Base-by-base conservation (phyloP, 169 alveolate species). In the Eimeria acervulina region DNA sequence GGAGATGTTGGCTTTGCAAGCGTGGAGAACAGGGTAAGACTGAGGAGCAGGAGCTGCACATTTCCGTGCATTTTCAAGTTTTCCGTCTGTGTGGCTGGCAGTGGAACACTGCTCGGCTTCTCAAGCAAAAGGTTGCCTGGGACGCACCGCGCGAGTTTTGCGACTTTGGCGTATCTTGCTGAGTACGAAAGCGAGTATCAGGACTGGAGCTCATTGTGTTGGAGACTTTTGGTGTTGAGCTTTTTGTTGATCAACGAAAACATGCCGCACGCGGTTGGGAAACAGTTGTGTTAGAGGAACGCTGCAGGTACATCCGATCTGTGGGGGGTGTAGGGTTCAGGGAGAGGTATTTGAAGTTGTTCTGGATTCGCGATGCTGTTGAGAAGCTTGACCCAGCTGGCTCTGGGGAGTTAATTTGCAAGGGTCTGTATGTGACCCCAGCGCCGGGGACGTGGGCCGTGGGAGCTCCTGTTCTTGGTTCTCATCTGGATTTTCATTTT, bases 1-100 rank as follows among this genome's bases (percentile, higher is more conserved):
- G 98, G 98, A 55, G 98, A 97, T 55, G 98, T 97, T 40, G 98
- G 98, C 40, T 97, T 95, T 96, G 98, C 98, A 52, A 96, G 97
- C 87, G 97, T 97, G 59, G 96, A 95, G 78, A 90, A 87, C 68
- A 98, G 98, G 66, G 97, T 93, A 42, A 81, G 93, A 38, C n/a
- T 95, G 61, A 31, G 44, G 78, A 10, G 10, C 55, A 83, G 74
- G 40, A 15, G 4, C 19, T 7, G 51, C 12, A n/a, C 21, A 19
- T 47, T 52, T 78, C 38, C 91, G 52, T 28, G 8, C 74, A 47
- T 31, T 26, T 40, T 0, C 36, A 83, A 13, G n/a, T 47, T 52
- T 51, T 10, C 91, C 51, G 31, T 42, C 23, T 36, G 28, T 52
- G 91, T 36, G 52, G n/a, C 74, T 3, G 28, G 28, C 33, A 31